phyloP scores from a whole-genome alignment of 2,329 filamentous ascomycete genomes.

The Cadophora sp. region DNA sequence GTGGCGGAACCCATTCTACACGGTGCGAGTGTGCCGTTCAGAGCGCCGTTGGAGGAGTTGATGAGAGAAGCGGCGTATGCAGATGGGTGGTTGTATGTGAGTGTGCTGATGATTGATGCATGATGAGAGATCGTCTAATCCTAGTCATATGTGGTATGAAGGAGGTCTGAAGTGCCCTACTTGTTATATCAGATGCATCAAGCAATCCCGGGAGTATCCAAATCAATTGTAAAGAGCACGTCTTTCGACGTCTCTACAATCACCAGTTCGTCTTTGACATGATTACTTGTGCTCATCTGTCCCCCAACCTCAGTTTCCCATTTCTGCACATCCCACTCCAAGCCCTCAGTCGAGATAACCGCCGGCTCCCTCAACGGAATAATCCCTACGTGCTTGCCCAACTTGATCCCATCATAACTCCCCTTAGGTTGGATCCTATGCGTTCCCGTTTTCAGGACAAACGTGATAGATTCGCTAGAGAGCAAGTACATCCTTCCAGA shows the following conservation, averaged over 20 bases:
- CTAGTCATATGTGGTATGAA: too few relatives aligned
- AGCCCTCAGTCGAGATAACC: slow-evolving; percentile 77
- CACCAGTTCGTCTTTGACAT: slow-evolving; percentile 67
- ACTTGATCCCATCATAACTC: slow-evolving; percentile 22
- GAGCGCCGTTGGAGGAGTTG: slow-evolving; percentile 80
- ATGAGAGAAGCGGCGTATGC: too few relatives aligned
- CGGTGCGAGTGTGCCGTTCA: slow-evolving; percentile 82
- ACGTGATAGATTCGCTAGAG: slow-evolving; percentile 69
- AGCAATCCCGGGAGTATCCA: slow-evolving; percentile 28
- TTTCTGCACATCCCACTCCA: slow-evolving; percentile 89
- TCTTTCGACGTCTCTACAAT: slow-evolving; percentile 67
- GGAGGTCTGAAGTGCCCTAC: background rate
- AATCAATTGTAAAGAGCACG: slow-evolving; percentile 77
- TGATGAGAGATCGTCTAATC: too few relatives aligned
- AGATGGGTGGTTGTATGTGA: too few relatives aligned
- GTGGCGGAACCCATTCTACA: slow-evolving; percentile 86
- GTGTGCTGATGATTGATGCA: too few relatives aligned
- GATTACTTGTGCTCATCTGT: slow-evolving; percentile 81
- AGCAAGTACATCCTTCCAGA: slow-evolving; percentile 76
- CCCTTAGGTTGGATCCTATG: slow-evolving; percentile 69
- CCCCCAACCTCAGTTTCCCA: slow-evolving; percentile 82
- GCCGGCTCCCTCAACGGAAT: slow-evolving; percentile 82
- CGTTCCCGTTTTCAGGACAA: slow-evolving; percentile 51
- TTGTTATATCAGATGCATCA: background rate
- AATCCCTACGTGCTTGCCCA: slow-evolving; percentile 81